phyloP scores from a whole-genome alignment of 208 protist genomes.

The Trypanosoma rangeli region DNA sequence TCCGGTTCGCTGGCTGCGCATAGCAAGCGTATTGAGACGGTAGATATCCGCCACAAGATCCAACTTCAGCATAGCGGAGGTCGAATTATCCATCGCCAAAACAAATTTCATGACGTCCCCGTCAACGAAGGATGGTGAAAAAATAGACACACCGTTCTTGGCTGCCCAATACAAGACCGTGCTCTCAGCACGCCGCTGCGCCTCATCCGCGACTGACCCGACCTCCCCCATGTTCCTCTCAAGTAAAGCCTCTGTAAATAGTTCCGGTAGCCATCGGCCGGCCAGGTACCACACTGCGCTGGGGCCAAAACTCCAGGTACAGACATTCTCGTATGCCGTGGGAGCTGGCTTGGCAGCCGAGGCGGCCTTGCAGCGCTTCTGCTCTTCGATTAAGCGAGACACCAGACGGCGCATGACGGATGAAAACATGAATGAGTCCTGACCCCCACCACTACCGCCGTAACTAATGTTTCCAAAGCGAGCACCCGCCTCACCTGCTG shows the following conservation, averaged over 20 bases:
- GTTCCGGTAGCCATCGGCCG: slow-evolving; percentile 64
- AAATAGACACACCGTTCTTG: slow-evolving; percentile 74
- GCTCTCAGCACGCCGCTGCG: slow-evolving; percentile 39
- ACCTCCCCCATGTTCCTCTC: slow-evolving; percentile 12
- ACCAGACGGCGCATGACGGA: slow-evolving; percentile 59
- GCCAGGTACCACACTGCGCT: slow-evolving; percentile 75
- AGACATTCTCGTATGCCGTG: slow-evolving; percentile 36
- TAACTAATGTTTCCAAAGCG: slow-evolving; percentile 77
- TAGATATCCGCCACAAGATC: slow-evolving; percentile 96
- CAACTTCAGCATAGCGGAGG: slow-evolving; percentile 31
- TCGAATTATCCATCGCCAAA: slow-evolving; percentile 2
- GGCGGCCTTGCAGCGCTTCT: slow-evolving; percentile 26
- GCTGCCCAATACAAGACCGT: slow-evolving; percentile 85
- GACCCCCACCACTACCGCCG: not conserved
- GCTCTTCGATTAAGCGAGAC: slow-evolving; percentile 34
- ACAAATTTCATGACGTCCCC: slow-evolving; percentile 77
- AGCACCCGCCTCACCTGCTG: not conserved
- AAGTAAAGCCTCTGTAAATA: slow-evolving; percentile 50
- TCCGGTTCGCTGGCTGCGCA: slow-evolving; percentile 94
- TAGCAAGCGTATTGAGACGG: slow-evolving; percentile 95
- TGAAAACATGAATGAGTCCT: slow-evolving; percentile 38
- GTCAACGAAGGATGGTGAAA: slow-evolving; percentile 79
- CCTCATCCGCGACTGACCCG: slow-evolving; percentile 27
- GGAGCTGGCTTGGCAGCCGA: slow-evolving; percentile 23
- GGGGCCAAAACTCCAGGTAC: slow-evolving; percentile 67